Base-by-base conservation (phyloP, 495 filamentous ascomycete genomes). In the Parathielavia hyrcaniae region DNA sequence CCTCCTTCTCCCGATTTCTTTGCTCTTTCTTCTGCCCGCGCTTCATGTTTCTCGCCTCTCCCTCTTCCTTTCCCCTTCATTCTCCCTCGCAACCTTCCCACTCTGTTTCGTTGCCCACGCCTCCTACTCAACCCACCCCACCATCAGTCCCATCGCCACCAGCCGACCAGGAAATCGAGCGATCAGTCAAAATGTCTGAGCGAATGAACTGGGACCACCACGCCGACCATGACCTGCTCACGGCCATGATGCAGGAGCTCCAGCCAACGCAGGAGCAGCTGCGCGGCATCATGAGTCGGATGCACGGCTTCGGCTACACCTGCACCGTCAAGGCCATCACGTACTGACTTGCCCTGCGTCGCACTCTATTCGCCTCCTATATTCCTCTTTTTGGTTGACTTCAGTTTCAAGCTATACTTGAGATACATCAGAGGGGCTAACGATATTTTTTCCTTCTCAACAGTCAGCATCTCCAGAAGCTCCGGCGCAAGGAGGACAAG, bases 391-490 rank as follows among this genome's bases (percentile, higher is more conserved):
- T n/a, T 34, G 30, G 34, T 35, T 39, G 12, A 26, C 26, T 53
- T 45, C 44, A n/a, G 10, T 32, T 39, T 40, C 4, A 11, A 12
- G 14, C 47, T 16, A 17, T 13, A n/a, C 8, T 3, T 4, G 48
- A 36, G 26, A 35, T 26, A 10, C 30, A 16, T 6, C 14, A 39
- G 56, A 12, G 12, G 52, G 20, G 32, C 65, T 69, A 59, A 66
- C 61, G 22, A 32, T 14, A 47, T 44, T 2, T 16, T 35, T 12
- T 30, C 50, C 36, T 38, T 19, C 48, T 17, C 50, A 22, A 68
- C 48, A 74, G 72, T 23, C 72, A 75, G 64, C 72, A 75, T 10
- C 60, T 75, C 0, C 72, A 75, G 50, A 75, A 75, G 53, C 64
- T 75, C 0, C 66, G 69, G 8, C 68, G 67, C 43, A 74, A 74